phyloP scores from a whole-genome alignment of 768 basidiomycete genomes.

The Suillus lakei region DNA sequence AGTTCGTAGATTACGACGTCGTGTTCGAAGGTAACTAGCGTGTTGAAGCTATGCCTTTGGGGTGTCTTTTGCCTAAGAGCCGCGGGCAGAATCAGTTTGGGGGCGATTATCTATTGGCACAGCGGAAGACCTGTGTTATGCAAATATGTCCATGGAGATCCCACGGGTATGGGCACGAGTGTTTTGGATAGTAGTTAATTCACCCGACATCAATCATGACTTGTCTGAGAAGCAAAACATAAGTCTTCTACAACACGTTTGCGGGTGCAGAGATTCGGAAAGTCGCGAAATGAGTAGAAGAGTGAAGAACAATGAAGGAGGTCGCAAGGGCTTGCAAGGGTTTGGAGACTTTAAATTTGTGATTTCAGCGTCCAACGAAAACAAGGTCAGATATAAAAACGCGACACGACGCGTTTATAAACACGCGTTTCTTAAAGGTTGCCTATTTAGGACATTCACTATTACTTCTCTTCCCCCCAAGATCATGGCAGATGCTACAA shows the following conservation, averaged over 20 bases:
- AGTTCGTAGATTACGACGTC: constrained; percentile 3
- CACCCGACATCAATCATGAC: constrained; percentile 7
- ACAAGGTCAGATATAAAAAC: constrained; percentile 1
- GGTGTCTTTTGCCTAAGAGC: not conserved
- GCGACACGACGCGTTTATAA: constrained; percentile 1
- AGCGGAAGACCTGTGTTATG: not conserved
- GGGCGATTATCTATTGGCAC: not conserved
- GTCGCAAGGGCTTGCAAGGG: not conserved
- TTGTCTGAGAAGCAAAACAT: constrained; percentile 3
- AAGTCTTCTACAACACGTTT: not conserved
- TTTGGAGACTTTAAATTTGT: constrained; percentile 1
- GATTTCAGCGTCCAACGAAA: not conserved
- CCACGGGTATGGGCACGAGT: constrained; percentile 6
- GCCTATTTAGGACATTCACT: not conserved
- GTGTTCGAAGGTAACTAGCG: constrained; percentile 1
- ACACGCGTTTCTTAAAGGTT: not conserved
- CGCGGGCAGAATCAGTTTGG: not conserved
- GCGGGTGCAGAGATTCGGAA: constrained; percentile 1
- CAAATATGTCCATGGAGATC: constrained; percentile 6
- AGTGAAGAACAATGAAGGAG: not conserved
- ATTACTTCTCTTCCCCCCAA: not conserved
- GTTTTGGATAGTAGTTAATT: constrained; percentile 1
- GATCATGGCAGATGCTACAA: constrained; percentile 32
- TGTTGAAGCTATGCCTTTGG: not conserved
- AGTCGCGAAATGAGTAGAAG: constrained; percentile 5